Conservation (phyloP, 768 basidiomycete species). For the Melanogaster broomeanus region DNA sequence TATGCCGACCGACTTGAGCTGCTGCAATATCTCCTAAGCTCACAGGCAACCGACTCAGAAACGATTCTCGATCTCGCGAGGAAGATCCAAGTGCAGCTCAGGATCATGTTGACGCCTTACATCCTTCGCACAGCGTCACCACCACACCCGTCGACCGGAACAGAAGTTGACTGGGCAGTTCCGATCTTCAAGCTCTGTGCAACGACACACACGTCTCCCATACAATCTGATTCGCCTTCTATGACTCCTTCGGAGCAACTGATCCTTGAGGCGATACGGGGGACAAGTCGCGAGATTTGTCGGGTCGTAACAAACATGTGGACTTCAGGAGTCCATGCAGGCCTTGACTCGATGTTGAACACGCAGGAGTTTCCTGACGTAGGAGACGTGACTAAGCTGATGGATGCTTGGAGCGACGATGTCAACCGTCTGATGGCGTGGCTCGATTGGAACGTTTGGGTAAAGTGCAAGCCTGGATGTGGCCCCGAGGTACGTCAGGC, state of each 20-base stretch:
- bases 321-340: conserved; percentile 15
- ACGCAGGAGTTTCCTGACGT: neutral
- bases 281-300: conserved; percentile 20
- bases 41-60: conserved; percentile 10
- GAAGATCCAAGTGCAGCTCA: conserved; percentile 18
- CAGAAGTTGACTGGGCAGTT: conserved; percentile 8
- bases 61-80: conserved; percentile 6
- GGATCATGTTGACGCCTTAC: conserved; percentile 16
- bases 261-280: conserved; percentile 7
- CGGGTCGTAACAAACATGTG: conserved; percentile 20
- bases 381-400: neutral
- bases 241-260: conserved; percentile 15
- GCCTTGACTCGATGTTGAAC: conserved; percentile 2
- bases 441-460: conserved; percentile 26
- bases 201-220: conserved; percentile 7
- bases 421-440: conserved; percentile 14
- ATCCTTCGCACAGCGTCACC: conserved; percentile 2
- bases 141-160: neutral
- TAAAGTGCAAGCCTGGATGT: conserved; percentile 19
- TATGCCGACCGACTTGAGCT: conserved; percentile 44
- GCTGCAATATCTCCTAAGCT: conserved; percentile 37
- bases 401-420: conserved; percentile 10
- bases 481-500: conserved; percentile 7
- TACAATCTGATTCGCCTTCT: neutral
- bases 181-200: conserved; percentile 10